Conservation (phyloP, 225 moss, liverwort and hornwort species). For the Climacium dendroides region DNA sequence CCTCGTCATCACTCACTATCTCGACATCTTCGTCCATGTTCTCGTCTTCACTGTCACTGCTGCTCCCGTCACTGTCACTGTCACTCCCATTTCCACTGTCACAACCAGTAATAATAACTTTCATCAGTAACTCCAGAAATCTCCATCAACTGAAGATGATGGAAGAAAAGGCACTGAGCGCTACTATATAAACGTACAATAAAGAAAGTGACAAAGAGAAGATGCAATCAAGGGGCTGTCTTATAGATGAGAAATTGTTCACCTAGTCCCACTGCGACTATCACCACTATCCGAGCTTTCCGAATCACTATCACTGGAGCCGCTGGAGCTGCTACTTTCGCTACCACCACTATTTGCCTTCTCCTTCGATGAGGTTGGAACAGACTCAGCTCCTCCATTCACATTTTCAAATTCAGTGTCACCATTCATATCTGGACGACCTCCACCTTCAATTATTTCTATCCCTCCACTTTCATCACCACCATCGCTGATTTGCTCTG, state of each 20-base stretch:
- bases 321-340: constrained; percentile 69
- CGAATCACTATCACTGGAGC: constrained; percentile 65
- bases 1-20: constrained; percentile 90
- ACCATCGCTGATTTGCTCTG: constrained; percentile 40
- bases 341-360: constrained; percentile 60
- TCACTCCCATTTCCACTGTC: constrained; percentile 91
- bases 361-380: constrained; percentile 32
- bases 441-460: constrained; percentile 30
- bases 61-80: constrained; percentile 78
- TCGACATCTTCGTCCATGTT: constrained; percentile 97
- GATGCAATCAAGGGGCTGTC: not conserved
- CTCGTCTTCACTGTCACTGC: constrained; percentile 78
- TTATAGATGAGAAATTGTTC: not conserved
- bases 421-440: constrained; percentile 20
- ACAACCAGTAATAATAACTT: constrained; percentile 9
- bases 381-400: constrained; percentile 16
- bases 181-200: not conserved
- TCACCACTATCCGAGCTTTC: constrained; percentile 78
- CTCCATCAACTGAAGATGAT: not conserved
- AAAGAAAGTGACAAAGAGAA: not conserved
- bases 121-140: constrained; percentile 20
- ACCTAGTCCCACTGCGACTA: constrained; percentile 66
- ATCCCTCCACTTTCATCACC: constrained; percentile 57
- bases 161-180: not conserved
- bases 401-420: constrained; percentile 12